These are phyloP conservation scores for Penicillium parvum DNA, from an alignment of 495 filamentous ascomycete genomes.

Conservation along the genomic window DNA sequence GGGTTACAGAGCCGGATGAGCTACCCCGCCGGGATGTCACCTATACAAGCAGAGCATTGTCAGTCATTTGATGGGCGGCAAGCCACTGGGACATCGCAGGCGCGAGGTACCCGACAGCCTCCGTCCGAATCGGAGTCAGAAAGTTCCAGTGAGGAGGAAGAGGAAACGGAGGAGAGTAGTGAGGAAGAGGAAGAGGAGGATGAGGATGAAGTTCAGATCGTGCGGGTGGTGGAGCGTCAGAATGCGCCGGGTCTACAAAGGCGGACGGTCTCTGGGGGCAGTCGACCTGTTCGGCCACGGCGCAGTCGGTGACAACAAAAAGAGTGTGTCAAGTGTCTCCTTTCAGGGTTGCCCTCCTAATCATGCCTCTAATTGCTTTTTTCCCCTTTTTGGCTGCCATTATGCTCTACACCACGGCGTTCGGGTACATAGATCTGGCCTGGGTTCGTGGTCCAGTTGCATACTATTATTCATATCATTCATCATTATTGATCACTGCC, in stretches of 20 bases:
- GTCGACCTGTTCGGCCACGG: constrained; percentile 21
- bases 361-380: constrained; percentile 6
- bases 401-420: constrained; percentile 8
- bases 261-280: constrained; percentile 16
- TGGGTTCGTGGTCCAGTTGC: no score
- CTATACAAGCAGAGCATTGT: constrained; percentile 11
- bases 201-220: constrained; percentile 32
- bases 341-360: constrained; percentile 2
- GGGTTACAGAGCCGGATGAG: constrained; percentile 22
- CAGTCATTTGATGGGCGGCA: constrained; percentile 7
- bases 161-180: constrained; percentile 20
- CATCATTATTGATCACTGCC: no score
- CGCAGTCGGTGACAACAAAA: constrained; percentile 17
- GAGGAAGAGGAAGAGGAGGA: constrained; percentile 32
- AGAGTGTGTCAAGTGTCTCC: constrained; percentile 9
- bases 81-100: constrained; percentile 6
- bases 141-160: constrained; percentile 18
- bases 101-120: constrained; percentile 13
- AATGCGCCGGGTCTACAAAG: constrained; percentile 18
- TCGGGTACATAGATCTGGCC: constrained; percentile 7
- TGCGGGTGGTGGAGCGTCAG: constrained; percentile 31
- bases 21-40: constrained; percentile 17
- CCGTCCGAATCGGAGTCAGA: constrained; percentile 20
- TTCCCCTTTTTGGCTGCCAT: constrained; percentile 5
- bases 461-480: no score